Evolutionary conservation across 345 rosid genomes (phyloP).

Genomic region (Salix dunnii): DNA sequence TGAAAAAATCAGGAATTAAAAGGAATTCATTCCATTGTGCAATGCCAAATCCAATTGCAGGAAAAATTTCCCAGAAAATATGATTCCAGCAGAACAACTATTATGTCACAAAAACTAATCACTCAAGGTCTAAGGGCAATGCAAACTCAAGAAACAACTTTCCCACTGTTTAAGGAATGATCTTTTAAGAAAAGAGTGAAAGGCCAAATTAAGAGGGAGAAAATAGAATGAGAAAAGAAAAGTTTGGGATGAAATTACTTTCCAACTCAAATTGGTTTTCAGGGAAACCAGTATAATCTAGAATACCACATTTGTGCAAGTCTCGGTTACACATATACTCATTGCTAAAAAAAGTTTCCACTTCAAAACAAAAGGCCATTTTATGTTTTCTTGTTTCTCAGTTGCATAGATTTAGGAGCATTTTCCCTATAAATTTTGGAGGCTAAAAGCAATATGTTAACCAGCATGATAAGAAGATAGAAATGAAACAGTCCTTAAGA

Average conservation of each 20-base stretch:
- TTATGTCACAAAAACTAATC: neutral
- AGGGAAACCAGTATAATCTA: neutral
- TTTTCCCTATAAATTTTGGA: neutral
- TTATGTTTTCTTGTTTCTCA: neutral
- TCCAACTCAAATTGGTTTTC: neutral
- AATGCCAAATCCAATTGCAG: neutral
- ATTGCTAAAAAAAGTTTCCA: too few species aligned
- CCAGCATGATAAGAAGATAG: too few species aligned
- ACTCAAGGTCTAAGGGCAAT: neutral
- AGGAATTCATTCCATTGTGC: neutral
- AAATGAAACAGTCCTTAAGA: too few species aligned
- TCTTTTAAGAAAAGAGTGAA: neutral
- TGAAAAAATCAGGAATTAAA: neutral
- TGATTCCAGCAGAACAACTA: neutral
- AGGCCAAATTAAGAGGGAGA: neutral
- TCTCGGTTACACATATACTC: neutral
- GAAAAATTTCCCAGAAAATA: neutral
- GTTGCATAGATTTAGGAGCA: neutral
- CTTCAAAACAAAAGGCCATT: neutral
- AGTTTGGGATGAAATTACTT: neutral
- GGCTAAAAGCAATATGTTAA: neutral
- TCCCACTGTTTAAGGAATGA: neutral
- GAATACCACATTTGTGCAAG: neutral
- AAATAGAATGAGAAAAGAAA: too few species aligned
- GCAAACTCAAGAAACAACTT: neutral